Conservation (phyloP, 768 basidiomycete species). For the Flagelloscypha sp. region DNA sequence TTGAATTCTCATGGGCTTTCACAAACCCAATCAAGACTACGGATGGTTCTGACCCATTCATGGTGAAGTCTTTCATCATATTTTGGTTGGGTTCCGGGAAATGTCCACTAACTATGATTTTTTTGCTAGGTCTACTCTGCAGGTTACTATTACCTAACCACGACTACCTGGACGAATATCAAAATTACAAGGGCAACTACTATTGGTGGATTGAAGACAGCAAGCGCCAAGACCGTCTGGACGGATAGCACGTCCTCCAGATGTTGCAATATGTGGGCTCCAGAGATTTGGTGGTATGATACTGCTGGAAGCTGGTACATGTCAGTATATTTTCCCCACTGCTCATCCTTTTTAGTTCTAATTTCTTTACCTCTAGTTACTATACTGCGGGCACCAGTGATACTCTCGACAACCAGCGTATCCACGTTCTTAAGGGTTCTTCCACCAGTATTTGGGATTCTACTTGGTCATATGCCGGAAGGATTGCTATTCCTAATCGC, state of each 20-base stretch:
- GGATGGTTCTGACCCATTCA: slow-evolving; percentile 23
- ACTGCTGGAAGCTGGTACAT: slow-evolving; percentile 24
- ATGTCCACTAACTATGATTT: neutral
- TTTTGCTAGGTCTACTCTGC: slow-evolving; percentile 18
- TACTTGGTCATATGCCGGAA: slow-evolving; percentile 23
- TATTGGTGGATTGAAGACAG: slow-evolving; percentile 26
- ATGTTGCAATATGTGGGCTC: slow-evolving; percentile 21
- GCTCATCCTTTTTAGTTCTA: neutral
- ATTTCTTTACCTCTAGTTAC: slow-evolving; percentile 14
- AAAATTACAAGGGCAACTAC: slow-evolving; percentile 23
- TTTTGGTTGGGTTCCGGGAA: no score
- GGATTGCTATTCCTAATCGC: slow-evolving; percentile 23
- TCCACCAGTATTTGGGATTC: slow-evolving; percentile 26
- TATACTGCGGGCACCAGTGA: slow-evolving; percentile 23
- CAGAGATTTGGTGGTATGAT: slow-evolving; percentile 6
- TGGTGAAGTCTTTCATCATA: slow-evolving; percentile 11
- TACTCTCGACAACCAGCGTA: slow-evolving; percentile 25
- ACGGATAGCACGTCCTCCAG: slow-evolving; percentile 20
- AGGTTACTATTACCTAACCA: slow-evolving; percentile 24
- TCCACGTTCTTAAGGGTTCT: slow-evolving; percentile 23
- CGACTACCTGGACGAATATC: slow-evolving; percentile 24
- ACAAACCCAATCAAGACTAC: slow-evolving; percentile 20
- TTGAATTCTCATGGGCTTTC: no score
- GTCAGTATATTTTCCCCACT: slow-evolving; percentile 9
- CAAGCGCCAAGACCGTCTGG: slow-evolving; percentile 24